phyloP scores from a whole-genome alignment of 305 asterid species.

The Ilex paraguariensis region DNA sequence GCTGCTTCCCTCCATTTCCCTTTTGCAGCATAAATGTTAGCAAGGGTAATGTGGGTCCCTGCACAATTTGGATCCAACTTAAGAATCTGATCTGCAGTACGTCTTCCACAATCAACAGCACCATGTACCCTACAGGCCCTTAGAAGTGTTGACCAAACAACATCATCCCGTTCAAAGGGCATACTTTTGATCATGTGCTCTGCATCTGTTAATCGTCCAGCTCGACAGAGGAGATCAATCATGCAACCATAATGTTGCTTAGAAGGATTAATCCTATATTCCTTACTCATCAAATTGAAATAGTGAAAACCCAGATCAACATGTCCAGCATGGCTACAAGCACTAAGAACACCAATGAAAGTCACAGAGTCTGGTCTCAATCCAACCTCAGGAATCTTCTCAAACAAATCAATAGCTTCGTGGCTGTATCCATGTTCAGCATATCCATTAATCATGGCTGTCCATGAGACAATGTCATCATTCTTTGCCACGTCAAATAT shows the following conservation, averaged over 20 bases:
- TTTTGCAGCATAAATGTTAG: conserved; percentile 67
- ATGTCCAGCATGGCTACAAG: conserved; percentile 76
- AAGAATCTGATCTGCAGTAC: conserved; percentile 61
- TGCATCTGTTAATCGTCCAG: conserved; percentile 65
- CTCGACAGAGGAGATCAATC: conserved; percentile 80
- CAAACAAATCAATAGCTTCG: conserved; percentile 71
- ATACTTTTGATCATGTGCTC: conserved; percentile 62
- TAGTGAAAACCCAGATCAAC: conserved; percentile 64
- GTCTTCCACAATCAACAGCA: conserved; percentile 56
- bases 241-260: conserved; percentile 83
- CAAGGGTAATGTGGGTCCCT: conserved; percentile 62
- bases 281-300: conserved; percentile 51
- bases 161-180: conserved; percentile 69
- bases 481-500: conserved; percentile 31
- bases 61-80: conserved; percentile 66
- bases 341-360: conserved; percentile 72
- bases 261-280: conserved; percentile 42
- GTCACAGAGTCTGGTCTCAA: conserved; percentile 73
- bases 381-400: conserved; percentile 37
- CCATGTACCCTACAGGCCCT: conserved; percentile 68
- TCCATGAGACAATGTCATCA: conserved; percentile 72
- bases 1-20: conserved; percentile 82
- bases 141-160: conserved; percentile 73
- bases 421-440: conserved; percentile 80
- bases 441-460: conserved; percentile 82